Evolutionary conservation across 2,329 filamentous ascomycete species (phyloP), one percentile per base, ranked within the genome.

Genomic region (Simplicillium aogashimaense): DNA sequence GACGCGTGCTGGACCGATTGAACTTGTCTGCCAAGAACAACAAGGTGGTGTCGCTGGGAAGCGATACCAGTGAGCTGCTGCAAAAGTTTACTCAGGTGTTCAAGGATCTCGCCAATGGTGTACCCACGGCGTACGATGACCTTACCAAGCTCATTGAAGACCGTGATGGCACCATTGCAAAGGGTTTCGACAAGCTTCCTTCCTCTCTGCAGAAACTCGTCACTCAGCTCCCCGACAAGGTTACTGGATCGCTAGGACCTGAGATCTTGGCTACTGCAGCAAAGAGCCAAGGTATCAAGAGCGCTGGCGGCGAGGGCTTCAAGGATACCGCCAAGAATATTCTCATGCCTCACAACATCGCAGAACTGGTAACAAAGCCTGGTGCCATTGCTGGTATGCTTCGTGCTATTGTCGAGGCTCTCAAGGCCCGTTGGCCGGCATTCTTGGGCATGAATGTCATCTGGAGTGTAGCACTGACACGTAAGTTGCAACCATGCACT

Each of bases 371-470:
- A 3, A 85, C 83, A 3, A 90, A 94, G 49, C 86, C 94, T 2
- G 85, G 88, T n/a, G 82, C 87, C 1, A 73, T 95, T 4, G 85
- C 86, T 2, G 78, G 80, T 3, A 82, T 95, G 73, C 66, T 98
- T 36, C 82, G 83, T 54, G 86, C 84, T n/a, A 95, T 97, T 41
- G 81, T 97, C 55, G 86, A 86, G 44, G 90, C 89, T 39, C 63
- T 98, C 42, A 87, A 89, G 62, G 68, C 86, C 45, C 72, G 90
- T 35, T 97, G 94, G 74, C 92, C 92, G 0, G 88, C 88, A 1
- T 82, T 95, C 46, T 76, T 95, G 45, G 89, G 89, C 11, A 89
- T 90, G 40, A 97, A 94, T 59, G 81, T 95, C 14, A 70, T 97
- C 13, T 86, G 94, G 79, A 92, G 86, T 47, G 67, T 97, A 48